Evolutionary conservation across 768 basidiomycete species (phyloP).

Genomic region (Rhizopogon vulgaris): DNA sequence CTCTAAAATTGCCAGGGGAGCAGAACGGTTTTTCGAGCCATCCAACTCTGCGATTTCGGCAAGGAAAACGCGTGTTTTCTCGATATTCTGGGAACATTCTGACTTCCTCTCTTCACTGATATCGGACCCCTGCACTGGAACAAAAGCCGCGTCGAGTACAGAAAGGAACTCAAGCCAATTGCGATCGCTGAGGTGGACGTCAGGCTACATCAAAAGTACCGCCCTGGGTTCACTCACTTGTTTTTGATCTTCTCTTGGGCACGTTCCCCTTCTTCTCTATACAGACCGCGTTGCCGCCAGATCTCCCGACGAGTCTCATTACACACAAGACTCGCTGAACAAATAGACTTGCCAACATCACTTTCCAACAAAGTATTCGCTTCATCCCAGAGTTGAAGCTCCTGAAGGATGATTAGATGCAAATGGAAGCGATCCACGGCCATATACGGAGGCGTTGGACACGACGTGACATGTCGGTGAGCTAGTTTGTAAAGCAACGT

Average conservation of each 20-base stretch:
- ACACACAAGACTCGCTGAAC: slow-evolving; percentile 63
- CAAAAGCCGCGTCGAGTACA: slow-evolving; percentile 63
- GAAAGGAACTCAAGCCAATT: slow-evolving; percentile 85
- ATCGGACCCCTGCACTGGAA: slow-evolving; percentile 25
- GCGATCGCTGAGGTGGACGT: slow-evolving; percentile 53
- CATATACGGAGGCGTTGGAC: slow-evolving; percentile 55
- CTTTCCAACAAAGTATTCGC: slow-evolving; percentile 63
- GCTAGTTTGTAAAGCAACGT: slow-evolving; percentile 71
- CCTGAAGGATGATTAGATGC: slow-evolving; percentile 64
- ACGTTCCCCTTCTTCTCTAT: slow-evolving; percentile 53
- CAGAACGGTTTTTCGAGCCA: slow-evolving; percentile 69
- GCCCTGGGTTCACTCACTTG: slow-evolving; percentile 33
- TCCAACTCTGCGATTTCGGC: slow-evolving; percentile 53
- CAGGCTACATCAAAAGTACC: slow-evolving; percentile 2
- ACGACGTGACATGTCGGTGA: slow-evolving; percentile 62
- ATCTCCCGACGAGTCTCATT: slow-evolving; percentile 73
- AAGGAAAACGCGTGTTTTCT: slow-evolving; percentile 47
- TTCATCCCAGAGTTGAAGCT: slow-evolving; percentile 64
- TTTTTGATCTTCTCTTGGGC: slow-evolving; percentile 57
- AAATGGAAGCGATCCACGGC: slow-evolving; percentile 75
- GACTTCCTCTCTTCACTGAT: slow-evolving; percentile 30
- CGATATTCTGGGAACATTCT: slow-evolving; percentile 33
- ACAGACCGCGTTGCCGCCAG: slow-evolving; percentile 49
- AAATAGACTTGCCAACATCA: slow-evolving; percentile 62
- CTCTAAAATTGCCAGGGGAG: slow-evolving; percentile 67